A percentile compares a stretch with the other conserved stretches of the same genome.
Evolutionary conservation across 345 rosid genomes (phyloP).

Genomic region (Eutrema japonicum): DNA sequence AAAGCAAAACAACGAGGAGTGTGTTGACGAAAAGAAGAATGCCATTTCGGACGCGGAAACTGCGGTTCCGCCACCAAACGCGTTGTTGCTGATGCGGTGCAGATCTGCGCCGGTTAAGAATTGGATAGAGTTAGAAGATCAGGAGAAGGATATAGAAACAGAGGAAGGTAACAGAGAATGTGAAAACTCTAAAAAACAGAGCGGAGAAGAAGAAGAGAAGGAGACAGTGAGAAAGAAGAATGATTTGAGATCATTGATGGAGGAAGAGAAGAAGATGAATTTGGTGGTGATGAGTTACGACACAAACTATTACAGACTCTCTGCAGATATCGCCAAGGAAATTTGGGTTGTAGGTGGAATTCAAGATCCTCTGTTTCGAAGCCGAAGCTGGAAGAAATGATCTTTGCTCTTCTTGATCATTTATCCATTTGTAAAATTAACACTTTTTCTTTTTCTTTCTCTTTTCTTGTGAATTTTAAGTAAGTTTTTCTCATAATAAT

Average conservation of each 20-base stretch:
- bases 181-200: slow-evolving; percentile 22
- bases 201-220: slow-evolving; percentile 29
- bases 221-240: slow-evolving; percentile 41
- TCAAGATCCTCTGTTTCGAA: slow-evolving; percentile 60
- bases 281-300: slow-evolving; percentile 60
- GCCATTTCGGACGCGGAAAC: slow-evolving; percentile 32
- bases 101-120: slow-evolving; percentile 81
- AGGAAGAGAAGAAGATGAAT: slow-evolving; percentile 61
- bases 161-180: slow-evolving; percentile 13
- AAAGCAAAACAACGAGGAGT: slow-evolving; percentile 40
- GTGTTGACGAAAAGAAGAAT: slow-evolving; percentile 35
- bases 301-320: slow-evolving; percentile 61
- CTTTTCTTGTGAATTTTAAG: slow-evolving; percentile 12
- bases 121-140: slow-evolving; percentile 46
- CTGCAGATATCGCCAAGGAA: slow-evolving; percentile 73
- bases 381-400: slow-evolving; percentile 84
- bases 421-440: not conserved
- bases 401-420: slow-evolving; percentile 15
- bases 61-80: slow-evolving; percentile 76
- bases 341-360: slow-evolving; percentile 83
- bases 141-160: slow-evolving; percentile 35
- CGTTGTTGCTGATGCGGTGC: slow-evolving; percentile 78
- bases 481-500: slow-evolving; percentile 1
- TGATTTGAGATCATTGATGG: slow-evolving; percentile 62
- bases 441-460: not conserved